phyloP scores from a whole-genome alignment of 2,329 filamentous ascomycete genomes.

The Dothistroma septosporum region DNA sequence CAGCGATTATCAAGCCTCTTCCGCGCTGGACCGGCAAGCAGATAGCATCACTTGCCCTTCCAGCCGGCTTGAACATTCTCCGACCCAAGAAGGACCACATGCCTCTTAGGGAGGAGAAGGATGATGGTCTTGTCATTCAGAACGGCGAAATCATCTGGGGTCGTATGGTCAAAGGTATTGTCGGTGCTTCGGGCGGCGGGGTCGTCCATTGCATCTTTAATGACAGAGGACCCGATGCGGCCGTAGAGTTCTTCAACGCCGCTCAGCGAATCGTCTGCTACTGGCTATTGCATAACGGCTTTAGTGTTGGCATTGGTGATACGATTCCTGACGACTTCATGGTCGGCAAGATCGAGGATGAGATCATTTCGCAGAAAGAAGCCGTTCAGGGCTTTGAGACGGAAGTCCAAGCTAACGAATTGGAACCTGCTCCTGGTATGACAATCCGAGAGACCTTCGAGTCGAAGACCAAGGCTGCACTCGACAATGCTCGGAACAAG shows the following conservation, averaged over 20 bases:
- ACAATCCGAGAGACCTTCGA: constrained; percentile 98
- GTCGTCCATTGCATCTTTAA: constrained; percentile 96
- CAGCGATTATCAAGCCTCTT: constrained; percentile 87
- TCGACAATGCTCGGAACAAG: constrained; percentile 94
- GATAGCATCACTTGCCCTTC: constrained; percentile 89
- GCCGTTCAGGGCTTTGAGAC: constrained; percentile 73
- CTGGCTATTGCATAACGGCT: constrained; percentile 93
- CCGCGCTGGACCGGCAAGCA: constrained; percentile 98
- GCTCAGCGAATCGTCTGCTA: constrained; percentile 93
- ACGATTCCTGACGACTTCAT: constrained; percentile 87
- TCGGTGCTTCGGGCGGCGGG: constrained; percentile 85
- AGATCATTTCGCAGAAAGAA: constrained; percentile 75
- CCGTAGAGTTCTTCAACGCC: constrained; percentile 94
- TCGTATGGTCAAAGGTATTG: constrained; percentile 85
- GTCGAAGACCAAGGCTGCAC: constrained; percentile 87
- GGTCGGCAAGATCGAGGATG: constrained; percentile 76
- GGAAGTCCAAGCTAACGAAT: constrained; percentile 75
- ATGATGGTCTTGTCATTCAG: constrained; percentile 69
- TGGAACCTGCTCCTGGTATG: constrained; percentile 96
- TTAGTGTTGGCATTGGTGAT: constrained; percentile 97
- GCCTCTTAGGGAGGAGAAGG: constrained; percentile 43
- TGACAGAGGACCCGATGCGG: constrained; percentile 77
- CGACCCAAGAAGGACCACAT: constrained; percentile 30
- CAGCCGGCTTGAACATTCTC: constrained; percentile 74
- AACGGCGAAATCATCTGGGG: constrained; percentile 88